Percentiles rank a stretch among this genome's conserved stretches.
phyloP scores from a whole-genome alignment of 345 rosid species.

The Microcos paniculata region DNA sequence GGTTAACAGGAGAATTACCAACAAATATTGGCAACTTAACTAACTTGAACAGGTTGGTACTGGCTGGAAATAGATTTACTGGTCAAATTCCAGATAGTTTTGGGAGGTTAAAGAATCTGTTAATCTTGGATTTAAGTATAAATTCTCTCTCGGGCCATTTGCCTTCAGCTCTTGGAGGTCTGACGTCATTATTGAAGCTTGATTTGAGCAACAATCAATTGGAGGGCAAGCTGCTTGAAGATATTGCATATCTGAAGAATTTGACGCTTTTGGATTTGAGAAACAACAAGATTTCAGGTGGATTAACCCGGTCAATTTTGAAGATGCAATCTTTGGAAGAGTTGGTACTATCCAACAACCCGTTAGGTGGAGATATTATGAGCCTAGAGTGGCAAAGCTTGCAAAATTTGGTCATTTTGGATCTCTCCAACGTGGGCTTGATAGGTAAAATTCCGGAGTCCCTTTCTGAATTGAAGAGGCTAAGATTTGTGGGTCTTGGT shows the following conservation, averaged over 20 bases:
- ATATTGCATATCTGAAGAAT: conserved; percentile 51
- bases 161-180: conserved; percentile 51
- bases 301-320: conserved; percentile 50
- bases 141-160: conserved; percentile 65
- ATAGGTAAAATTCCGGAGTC: conserved; percentile 65
- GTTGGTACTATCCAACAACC: conserved; percentile 62
- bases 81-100: conserved; percentile 60
- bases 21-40: conserved; percentile 47
- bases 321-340: conserved; percentile 66
- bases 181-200: conserved; percentile 74
- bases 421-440: conserved; percentile 57
- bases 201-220: conserved; percentile 74
- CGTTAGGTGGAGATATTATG: conserved; percentile 52
- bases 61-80: conserved; percentile 59
- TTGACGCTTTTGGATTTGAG: conserved; percentile 76
- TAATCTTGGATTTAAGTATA: conserved; percentile 78
- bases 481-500: conserved; percentile 76
- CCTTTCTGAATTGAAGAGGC: conserved; percentile 52
- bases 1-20: conserved; percentile 58
- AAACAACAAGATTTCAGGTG: conserved; percentile 73
- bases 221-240: conserved; percentile 51
- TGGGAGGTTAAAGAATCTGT: conserved; percentile 46
- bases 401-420: conserved; percentile 58
- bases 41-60: conserved; percentile 63
- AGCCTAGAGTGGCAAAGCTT: conserved; percentile 55